A percentile compares a stretch with the other conserved stretches of the same genome.
Evolutionary conservation across 2,329 filamentous ascomycete genomes (phyloP).

Genomic region (Penicillium sp.): DNA sequence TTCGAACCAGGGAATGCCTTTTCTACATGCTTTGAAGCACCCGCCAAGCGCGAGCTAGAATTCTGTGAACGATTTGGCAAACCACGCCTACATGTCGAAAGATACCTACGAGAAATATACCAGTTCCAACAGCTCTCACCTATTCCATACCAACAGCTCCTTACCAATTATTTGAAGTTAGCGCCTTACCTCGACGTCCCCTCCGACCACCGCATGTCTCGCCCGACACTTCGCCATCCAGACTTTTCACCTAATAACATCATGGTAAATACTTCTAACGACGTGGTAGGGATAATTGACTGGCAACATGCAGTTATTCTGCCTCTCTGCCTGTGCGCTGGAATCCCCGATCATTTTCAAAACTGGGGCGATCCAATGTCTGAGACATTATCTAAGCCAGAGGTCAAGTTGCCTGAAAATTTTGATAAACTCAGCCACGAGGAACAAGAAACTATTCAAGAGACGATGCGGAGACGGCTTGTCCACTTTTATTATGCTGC

Average conservation of each 20-base stretch:
- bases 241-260: constrained; percentile 40
- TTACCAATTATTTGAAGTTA: constrained; percentile 23
- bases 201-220: constrained; percentile 10
- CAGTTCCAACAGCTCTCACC: constrained; percentile 23
- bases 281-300: constrained; percentile 38
- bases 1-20: constrained; percentile 21
- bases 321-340: constrained; percentile 32
- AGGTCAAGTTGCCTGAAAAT: constrained; percentile 33
- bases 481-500: constrained; percentile 38
- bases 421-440: constrained; percentile 29
- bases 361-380: constrained; percentile 42
- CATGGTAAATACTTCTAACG: constrained; percentile 34
- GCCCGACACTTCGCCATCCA: constrained; percentile 31
- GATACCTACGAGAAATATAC: constrained; percentile 27
- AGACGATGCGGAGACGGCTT: constrained; percentile 31
- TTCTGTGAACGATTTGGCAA: constrained; percentile 33
- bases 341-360: constrained; percentile 43
- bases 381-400: constrained; percentile 36
- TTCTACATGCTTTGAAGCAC: constrained; percentile 26
- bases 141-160: constrained; percentile 20
- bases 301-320: constrained; percentile 40
- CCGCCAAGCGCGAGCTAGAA: constrained; percentile 35
- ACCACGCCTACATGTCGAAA: constrained; percentile 30
- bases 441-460: constrained; percentile 31
- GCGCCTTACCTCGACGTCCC: constrained; percentile 22